Evolutionary conservation across 768 basidiomycete genomes (phyloP), one percentile per base, ranked within the genome.

Genomic region (Arthromyces matolae): DNA sequence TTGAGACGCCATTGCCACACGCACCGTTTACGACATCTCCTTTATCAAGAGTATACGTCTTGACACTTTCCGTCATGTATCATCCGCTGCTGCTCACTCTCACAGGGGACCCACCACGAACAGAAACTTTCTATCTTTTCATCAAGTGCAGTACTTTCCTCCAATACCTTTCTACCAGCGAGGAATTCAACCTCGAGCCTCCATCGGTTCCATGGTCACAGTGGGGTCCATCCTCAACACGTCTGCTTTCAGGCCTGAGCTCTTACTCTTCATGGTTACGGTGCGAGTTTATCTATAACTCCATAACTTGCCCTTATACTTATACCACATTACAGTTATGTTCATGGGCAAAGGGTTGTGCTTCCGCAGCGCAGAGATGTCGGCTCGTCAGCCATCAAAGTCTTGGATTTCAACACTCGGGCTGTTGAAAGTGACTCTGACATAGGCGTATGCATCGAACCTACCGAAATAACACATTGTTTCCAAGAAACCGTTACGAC

Each of bases 221-320:
- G 9, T 46, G 50, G 39, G 44, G 43, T n/a, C 50, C 38, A 13
- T 8, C 5, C 7, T 22, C 27, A 19, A 41, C 44, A 27, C 43
- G 50, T 3, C 8, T 40, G 3, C 19, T 45, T 25, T 10, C 37
- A 29, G 22, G 28, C 8, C 14, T 39, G 22, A 14, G 19, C 12
- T 27, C 42, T 18, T 45, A 43, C 76, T 72, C 64, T 71, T 73
- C 41, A 29, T 42, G 41, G 41, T 4, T 33, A 20, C 29, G 42
- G 42, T 42, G 33, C 19, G 33, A n/a, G 42, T 33, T 19, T 5
- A 14, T 13, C 16, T 8, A 20, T 16, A 4, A 7, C 19, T 9
- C 5, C n/a, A 13, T 25, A 13, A 20, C 12, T n/a, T 19, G 12
- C n/a, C 12, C 19, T 39, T 34, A n/a, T n/a, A n/a, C n/a, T n/a